Base-by-base conservation (phyloP, 176 grass and related monocot species). In the Cenchrus fungigraminus region DNA sequence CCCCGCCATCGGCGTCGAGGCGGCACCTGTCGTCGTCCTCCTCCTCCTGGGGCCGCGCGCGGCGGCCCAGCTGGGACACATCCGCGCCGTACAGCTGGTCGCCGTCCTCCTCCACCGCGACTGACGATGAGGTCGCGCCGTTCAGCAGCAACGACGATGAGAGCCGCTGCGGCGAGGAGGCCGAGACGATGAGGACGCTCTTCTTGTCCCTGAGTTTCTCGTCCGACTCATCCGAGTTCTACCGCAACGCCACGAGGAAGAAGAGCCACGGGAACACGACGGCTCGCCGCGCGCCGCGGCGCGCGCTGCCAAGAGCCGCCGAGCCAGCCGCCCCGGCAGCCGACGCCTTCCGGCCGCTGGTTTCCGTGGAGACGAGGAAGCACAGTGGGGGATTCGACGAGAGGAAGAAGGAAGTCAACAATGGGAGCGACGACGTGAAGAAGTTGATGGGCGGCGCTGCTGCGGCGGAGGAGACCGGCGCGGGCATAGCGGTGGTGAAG, bases 161-260 rank as follows among this genome's bases (percentile, higher is more conserved):
- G 7, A 1, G 45, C 6, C 45, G 45, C 45, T 17, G 42, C 46
- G 88, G 78, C 62, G 79, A 87, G 47, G 89, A 91, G 72, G 89
- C 75, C 12, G 91, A 92, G 52, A 84, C 89, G 15, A 25, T 25
- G 25, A 64, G 78, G 55, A 95, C 95, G 31, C 87, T 93, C 43
- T 95, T 95, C 82, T 98, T 92, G 65, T 97, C 91, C 70, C 84
- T 84, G 49, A 93, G 89, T 89, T 85, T 98, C 79, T 98, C 95
- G 15, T 91, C 92, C 46, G 95, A 95, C 77, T 87, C 95, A 46
- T 90, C 80, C 22, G 93, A 95, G 73, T 88, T 95, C 62, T 91
- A 95, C 84, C 79, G 47, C 73, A 78, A 16, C 63, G 71, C 19
- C 74, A 43, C 74, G 34, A 84, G 78, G 82, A 90, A 80, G 82